A percentile compares a stretch with the other conserved stretches of the same genome.
Conservation (phyloP, 2,329 filamentous ascomycete species). For the Paecilomyces formosus region DNA sequence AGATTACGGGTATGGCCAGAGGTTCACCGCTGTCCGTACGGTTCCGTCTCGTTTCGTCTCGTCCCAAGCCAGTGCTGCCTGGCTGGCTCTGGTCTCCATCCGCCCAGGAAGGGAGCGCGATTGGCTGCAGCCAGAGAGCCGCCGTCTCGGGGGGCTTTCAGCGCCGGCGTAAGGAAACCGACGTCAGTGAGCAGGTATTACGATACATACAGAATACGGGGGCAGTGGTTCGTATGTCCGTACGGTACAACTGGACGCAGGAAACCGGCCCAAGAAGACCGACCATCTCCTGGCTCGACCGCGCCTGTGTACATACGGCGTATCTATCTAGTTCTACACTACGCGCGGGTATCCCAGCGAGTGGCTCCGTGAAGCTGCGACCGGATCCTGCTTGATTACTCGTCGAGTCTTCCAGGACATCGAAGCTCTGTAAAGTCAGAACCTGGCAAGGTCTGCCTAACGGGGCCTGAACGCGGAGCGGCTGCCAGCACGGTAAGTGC, state of each 20-base stretch:
- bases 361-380: neutral
- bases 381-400: neutral
- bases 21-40: slow-evolving; percentile 1
- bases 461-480: slow-evolving; percentile 13
- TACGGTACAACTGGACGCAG: neutral
- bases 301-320: neutral
- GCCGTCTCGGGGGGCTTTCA: neutral
- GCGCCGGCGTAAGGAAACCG: neutral
- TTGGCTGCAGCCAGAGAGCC: neutral
- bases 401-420: neutral
- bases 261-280: neutral
- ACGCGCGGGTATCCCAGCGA: neutral
- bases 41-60: slow-evolving; percentile 3
- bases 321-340: neutral
- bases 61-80: neutral
- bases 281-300: neutral
- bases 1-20: neutral
- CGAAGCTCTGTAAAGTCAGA: neutral
- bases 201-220: neutral
- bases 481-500: slow-evolving; percentile 10
- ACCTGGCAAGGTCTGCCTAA: slow-evolving; percentile 3
- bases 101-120: neutral
- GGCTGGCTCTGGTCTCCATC: neutral
- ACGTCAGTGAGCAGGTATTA: neutral
- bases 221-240: neutral